phyloP scores from a whole-genome alignment of 108 stramenopile species.

The Nannochloropsis salina region DNA sequence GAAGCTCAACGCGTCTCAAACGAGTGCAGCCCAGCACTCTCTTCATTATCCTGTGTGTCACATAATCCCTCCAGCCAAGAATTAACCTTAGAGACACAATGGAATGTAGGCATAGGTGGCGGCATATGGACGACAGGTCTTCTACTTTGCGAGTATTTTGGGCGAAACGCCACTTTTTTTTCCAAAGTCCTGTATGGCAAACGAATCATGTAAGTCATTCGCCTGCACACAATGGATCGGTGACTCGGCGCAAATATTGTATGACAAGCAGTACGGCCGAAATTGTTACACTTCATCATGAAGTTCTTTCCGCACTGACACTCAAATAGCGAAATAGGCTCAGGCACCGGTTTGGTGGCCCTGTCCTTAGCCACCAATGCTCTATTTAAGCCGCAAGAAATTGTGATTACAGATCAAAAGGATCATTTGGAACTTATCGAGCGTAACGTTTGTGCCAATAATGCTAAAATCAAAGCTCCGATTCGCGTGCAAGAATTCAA shows the following conservation, averaged over 20 bases:
- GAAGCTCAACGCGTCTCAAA: neutral
- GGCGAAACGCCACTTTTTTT: neutral
- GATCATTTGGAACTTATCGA: neutral
- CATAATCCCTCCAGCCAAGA: neutral
- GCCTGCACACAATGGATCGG: no score
- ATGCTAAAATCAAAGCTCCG: neutral
- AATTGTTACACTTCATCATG: no score
- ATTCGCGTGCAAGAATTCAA: neutral
- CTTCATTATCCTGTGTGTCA: neutral
- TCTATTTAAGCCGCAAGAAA: neutral
- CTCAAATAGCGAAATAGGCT: neutral
- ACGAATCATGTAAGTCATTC: neutral
- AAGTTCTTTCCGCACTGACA: no score
- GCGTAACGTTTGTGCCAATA: neutral
- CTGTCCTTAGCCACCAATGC: neutral
- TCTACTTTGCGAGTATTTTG: neutral
- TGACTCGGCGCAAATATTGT: no score
- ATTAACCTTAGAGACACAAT: neutral
- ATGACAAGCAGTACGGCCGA: no score
- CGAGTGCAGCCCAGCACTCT: neutral
- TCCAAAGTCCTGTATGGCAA: neutral
- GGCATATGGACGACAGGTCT: neutral
- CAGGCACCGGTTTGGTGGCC: neutral
- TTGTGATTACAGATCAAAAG: neutral
- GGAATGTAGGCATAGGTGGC: neutral